These are phyloP conservation scores for Cryptococcus hybrid DNA, from an alignment of 1,284 basidiomycete genomes.

Conservation along the genomic window DNA sequence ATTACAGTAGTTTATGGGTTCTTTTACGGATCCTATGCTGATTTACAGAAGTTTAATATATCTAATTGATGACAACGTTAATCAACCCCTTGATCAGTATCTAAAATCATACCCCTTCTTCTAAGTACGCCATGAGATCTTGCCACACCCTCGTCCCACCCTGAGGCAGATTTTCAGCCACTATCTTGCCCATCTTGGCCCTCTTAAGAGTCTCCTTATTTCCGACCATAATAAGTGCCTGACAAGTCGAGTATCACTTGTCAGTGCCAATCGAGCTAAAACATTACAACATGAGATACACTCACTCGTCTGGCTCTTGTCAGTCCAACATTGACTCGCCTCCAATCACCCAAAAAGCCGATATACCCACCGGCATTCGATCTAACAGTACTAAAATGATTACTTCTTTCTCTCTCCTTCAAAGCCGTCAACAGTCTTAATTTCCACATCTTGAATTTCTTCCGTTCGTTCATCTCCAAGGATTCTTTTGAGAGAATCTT, in stretches of 20 bases:
- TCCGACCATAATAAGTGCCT: slow-evolving; percentile 64
- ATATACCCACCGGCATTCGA: slow-evolving; percentile 71
- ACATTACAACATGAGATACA: background rate
- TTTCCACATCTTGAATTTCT: slow-evolving; percentile 66
- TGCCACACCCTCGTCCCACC: slow-evolving; percentile 42
- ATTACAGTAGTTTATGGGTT: background rate
- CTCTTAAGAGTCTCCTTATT: slow-evolving; percentile 65
- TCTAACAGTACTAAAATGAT: slow-evolving; percentile 85
- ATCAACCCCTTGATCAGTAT: slow-evolving; percentile 11
- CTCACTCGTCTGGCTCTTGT: slow-evolving; percentile 75
- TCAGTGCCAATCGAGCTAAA: background rate
- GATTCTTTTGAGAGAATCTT: slow-evolving; percentile 57
- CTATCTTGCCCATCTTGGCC: slow-evolving; percentile 22
- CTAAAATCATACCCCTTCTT: slow-evolving; percentile 28
- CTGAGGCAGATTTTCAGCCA: slow-evolving; percentile 25
- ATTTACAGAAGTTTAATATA: background rate
- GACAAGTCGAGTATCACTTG: slow-evolving; percentile 1
- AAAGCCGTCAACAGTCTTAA: slow-evolving; percentile 90
- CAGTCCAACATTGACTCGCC: slow-evolving; percentile 82
- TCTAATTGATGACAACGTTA: background rate
- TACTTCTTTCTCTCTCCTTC: slow-evolving; percentile 87
- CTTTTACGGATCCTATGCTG: background rate
- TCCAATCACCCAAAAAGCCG: slow-evolving; percentile 85
- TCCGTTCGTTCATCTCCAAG: slow-evolving; percentile 65
- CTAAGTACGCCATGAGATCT: slow-evolving; percentile 33